Base-by-base conservation (phyloP, 176 grass and related monocot species). In the Metroxylon sagu region DNA sequence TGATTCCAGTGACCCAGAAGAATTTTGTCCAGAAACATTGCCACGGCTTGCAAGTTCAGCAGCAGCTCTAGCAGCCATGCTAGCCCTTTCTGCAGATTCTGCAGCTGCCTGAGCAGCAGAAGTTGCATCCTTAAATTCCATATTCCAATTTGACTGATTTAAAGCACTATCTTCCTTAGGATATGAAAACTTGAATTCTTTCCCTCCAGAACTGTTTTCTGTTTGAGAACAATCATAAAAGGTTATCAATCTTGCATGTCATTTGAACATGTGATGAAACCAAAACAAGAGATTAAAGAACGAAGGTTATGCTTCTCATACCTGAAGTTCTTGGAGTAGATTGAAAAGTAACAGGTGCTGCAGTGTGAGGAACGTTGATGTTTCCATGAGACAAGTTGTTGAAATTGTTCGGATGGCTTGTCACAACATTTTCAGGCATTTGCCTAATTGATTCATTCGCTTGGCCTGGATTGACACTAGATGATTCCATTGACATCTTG, bases 271-370 rank as follows among this genome's bases (percentile, higher is more conserved):
- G 35, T 43, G 7, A 14, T 43, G 8, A 12, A 43, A 43, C 35
- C 35, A 43, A 7, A 14, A 43, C 5, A 43, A 43, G 35, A 43
- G 35, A 12, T 43, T 43, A 0, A 43, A 3, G 8, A 12, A 43
- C 12, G 35, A 43, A 43, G 35, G 10, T 43, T 43, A 43, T 43
- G 7, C 10, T 43, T 43, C 2, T 43, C 10, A 43, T 43, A 63
- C 56, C 25, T 64, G 61, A 16, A 14, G 18, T 16, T 60, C 54
- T 57, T 60, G 69, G 31, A 49, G 53, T 65, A 74, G 65, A 63
- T 49, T 77, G 65, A 17, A n/a, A 59, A 10, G 52, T 63, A 58
- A 57, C 74, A 66, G 74, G 56, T 31, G 65, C 64, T 59, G 78
- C 67, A 67, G 70, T 71, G 61, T 30, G 48, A 29, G 74, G 56